Base-by-base conservation (phyloP, 352 stramenopile species). In the Globisporangium lucens region DNA sequence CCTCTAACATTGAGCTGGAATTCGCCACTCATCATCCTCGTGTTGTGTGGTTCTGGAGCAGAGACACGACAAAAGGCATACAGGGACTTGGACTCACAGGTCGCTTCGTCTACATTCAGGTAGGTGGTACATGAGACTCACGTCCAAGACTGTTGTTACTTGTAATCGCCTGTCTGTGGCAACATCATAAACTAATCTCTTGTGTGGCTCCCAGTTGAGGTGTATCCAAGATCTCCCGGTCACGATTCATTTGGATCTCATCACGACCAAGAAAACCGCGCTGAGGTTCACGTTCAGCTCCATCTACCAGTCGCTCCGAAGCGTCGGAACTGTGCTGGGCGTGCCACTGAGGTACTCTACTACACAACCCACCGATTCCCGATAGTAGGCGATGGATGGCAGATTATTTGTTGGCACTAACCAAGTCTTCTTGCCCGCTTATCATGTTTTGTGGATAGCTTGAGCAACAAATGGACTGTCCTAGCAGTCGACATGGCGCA, bases 241-340 rank as follows among this genome's bases (percentile, higher is more conserved):
- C 49, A 91, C 78, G 15, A 77, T 94, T 35, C 85, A 94, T 65
- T 68, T 94, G 35, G 87, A 93, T 41, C 71, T 90, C 24, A 66
- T 87, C 9, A 93, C 87, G 29, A 72, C 58, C 58, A 93, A 92
- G 69, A 92, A 92, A 63, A 85, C 68, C 5, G 59, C 66, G 7
- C 67, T 94, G 36, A 77, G 87, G 4, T 84, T 92, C 64, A 90
- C 83, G 7, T 57, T 94, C 1, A 94, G 85, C 61, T 85, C 82
- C 24, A 89, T 93, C 70, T 93, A 82, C 69, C 65, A 81, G 56
- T 63, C 68, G 13, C 67, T 85, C 24, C 65, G 85, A 20, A 91
- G 81, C 65, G 79, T 83, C 0, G 84, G 86, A 17, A 82, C 80
- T 0, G 85, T 87, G 3, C 51, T 94, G 27, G 76, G 85, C 33